Conservation (phyloP, 495 filamentous ascomycete species). For the Xylaria nigripes region DNA sequence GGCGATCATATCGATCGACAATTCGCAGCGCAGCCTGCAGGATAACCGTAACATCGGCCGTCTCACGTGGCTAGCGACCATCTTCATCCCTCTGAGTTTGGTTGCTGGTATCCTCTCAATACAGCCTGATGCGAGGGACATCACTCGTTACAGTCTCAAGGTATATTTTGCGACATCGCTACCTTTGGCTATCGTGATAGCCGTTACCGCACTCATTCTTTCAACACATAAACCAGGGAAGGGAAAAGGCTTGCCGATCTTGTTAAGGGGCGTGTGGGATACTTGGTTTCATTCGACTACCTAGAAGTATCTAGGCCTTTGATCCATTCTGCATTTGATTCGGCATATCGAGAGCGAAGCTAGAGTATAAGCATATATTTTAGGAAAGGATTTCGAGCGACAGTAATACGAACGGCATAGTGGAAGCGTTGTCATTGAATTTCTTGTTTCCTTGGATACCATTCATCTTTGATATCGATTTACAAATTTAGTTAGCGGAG, state of each 20-base stretch:
- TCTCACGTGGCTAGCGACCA: slow-evolving; percentile 34
- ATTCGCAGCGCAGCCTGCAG: slow-evolving; percentile 19
- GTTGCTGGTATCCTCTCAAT: slow-evolving; percentile 25
- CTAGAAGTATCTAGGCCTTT: neutral
- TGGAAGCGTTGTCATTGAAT: too few species aligned
- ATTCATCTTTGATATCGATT: too few species aligned
- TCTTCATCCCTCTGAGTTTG: slow-evolving; percentile 36
- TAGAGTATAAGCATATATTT: too few species aligned
- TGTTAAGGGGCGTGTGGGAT: neutral
- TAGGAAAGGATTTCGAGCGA: too few species aligned
- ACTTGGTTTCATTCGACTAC: neutral
- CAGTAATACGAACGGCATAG: too few species aligned
- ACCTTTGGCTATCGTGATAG: slow-evolving; percentile 6
- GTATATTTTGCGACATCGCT: slow-evolving; percentile 10
- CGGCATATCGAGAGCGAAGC: neutral
- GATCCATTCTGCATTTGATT: neutral
- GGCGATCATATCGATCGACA: slow-evolving; percentile 22
- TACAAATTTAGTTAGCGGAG: too few species aligned
- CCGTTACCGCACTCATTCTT: neutral
- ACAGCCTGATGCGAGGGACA: slow-evolving; percentile 14
- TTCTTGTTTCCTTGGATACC: too few species aligned
- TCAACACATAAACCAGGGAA: neutral
- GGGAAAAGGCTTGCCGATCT: neutral
- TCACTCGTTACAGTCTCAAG: neutral
- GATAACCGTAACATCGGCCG: slow-evolving; percentile 27